Conservation (phyloP, 345 rosid species). For the Carallia brachiata region DNA sequence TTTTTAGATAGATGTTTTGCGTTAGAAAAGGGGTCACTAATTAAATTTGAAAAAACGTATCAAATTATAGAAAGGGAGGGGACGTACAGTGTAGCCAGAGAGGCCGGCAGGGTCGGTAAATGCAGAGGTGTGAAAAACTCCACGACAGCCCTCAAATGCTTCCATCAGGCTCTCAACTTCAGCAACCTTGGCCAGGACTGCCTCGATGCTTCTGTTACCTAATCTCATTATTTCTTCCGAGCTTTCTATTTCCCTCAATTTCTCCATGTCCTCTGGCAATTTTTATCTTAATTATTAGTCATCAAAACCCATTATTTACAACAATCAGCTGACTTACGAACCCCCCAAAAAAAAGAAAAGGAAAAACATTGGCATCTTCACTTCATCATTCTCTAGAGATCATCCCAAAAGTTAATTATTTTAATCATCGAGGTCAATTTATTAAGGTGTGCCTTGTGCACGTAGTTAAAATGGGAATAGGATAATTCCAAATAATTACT, state of each 20-base stretch:
- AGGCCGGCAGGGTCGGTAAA: constrained; percentile 82
- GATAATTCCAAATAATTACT: too few species aligned
- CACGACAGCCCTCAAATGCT: constrained; percentile 79
- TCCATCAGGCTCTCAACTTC: constrained; percentile 46
- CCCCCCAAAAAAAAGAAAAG: background rate
- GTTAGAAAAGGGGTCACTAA: too few species aligned
- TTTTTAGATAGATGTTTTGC: too few species aligned
- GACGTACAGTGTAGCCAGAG: constrained; percentile 83
- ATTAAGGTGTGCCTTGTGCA: too few species aligned
- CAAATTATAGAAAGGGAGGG: background rate
- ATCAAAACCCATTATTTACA: background rate
- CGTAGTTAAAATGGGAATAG: too few species aligned
- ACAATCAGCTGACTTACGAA: background rate
- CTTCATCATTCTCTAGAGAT: too few species aligned
- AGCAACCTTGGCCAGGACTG: constrained; percentile 52
- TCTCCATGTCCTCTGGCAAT: constrained; percentile 52
- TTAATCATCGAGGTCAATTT: too few species aligned
- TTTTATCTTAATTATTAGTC: background rate
- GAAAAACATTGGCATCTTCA: background rate
- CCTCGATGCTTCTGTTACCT: constrained; percentile 23
- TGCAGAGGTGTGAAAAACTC: constrained; percentile 78
- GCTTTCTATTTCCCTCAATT: constrained; percentile 47
- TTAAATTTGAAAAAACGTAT: background rate
- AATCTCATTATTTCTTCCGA: constrained; percentile 40
- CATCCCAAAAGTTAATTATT: too few species aligned